These are phyloP conservation scores for Sporisorium sorghi DNA, from an alignment of 1,284 basidiomycete genomes.

Conservation along the genomic window DNA sequence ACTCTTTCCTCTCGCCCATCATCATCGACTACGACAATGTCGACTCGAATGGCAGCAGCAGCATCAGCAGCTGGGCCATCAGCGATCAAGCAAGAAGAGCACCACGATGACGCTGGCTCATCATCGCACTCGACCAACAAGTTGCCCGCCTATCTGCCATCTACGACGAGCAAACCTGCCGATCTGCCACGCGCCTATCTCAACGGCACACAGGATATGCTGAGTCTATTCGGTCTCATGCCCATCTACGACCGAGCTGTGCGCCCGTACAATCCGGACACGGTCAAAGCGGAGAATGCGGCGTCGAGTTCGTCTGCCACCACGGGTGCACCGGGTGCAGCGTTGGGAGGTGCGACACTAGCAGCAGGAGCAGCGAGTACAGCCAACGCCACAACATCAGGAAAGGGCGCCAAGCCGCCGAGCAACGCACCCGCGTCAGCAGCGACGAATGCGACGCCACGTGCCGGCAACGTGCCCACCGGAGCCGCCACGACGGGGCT, in stretches of 20 bases:
- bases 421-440: conserved; percentile 5
- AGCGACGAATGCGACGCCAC: conserved; percentile 14
- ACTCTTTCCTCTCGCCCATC: not conserved
- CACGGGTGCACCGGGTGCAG: not conserved
- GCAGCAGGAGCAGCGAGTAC: not conserved
- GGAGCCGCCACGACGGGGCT: conserved; percentile 21
- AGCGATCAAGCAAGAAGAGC: conserved; percentile 20
- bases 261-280: conserved; percentile 51
- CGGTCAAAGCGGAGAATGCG: conserved; percentile 25
- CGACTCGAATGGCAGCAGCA: conserved; percentile 15
- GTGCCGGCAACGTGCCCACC: conserved; percentile 8
- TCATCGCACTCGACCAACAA: conserved; percentile 11
- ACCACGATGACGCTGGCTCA: conserved; percentile 14
- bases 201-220: conserved; percentile 61
- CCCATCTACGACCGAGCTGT: conserved; percentile 61
- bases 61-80: not conserved
- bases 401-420: conserved; percentile 11
- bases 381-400: not conserved
- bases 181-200: conserved; percentile 39
- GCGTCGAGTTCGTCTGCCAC: not conserved
- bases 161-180: conserved; percentile 34
- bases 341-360: not conserved
- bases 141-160: conserved; percentile 37
- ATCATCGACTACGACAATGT: conserved; percentile 11
- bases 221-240: conserved; percentile 53